Evolutionary conservation across 2,329 filamentous ascomycete genomes (phyloP), one percentile per base, ranked within the genome.

Genomic region (Aspergillus carbonarius): DNA sequence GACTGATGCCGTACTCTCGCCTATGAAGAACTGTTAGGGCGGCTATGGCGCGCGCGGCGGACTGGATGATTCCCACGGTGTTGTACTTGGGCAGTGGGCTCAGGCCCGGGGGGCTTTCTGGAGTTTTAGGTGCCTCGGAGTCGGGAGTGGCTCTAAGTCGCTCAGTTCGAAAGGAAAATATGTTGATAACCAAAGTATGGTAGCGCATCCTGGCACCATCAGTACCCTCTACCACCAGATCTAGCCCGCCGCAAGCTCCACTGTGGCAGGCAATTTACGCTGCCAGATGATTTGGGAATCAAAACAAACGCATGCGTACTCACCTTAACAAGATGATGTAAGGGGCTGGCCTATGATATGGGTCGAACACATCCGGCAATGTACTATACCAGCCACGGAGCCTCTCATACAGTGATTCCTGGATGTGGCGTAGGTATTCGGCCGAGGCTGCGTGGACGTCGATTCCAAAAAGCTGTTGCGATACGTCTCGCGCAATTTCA

Each of bases 401-500:
- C 17, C 68, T 61, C 32, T 67, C 66, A 58, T 72, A 74, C 15
- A 76, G 49, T 5, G 57, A 56, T 20, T 73, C 68, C 20, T 70
- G 69, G n/a, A 56, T 68, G 39, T 67, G 61, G 5, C 62, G 61
- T 23, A 60, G 47, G 32, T 65, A 42, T 1, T 64, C 50, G 17
- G 52, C 20, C 18, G 64, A 54, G 5, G 42, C 7, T 3, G 46
- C 40, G 6, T 42, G 32, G 2, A 54, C 35, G n/a, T 67, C 60
- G 25, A 65, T 62, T 0, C 66, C 59, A 57, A 75, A 76, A 49
- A 75, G 65, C 12, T 55, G 65, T 17, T 61, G 66, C 1, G 74
- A 76, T 27, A 76, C 71, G 56, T 75, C 73, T 3, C 69, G 66
- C 8, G 73, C 68, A 47, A 76, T 74, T 8, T 68, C 69, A 7